Percentiles rank a stretch among this genome's conserved stretches.
Evolutionary conservation across 768 basidiomycete genomes (phyloP).

Genomic region (Leccinum variicolor): DNA sequence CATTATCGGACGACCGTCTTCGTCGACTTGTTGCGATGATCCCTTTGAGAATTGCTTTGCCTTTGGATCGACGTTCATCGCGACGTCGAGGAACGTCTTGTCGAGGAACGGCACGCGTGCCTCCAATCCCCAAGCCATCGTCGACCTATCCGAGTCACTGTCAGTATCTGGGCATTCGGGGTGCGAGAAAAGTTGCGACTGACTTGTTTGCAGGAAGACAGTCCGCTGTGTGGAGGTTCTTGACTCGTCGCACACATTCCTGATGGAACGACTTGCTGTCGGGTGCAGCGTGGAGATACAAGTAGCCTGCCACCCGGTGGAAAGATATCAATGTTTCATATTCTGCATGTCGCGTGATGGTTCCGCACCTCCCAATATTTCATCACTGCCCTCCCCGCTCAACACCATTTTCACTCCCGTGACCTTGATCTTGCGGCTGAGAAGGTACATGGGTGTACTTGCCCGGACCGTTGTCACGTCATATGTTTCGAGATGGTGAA

Average conservation of each 20-base stretch:
- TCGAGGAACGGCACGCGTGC: slow-evolving; percentile 99
- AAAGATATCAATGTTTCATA: slow-evolving; percentile 7
- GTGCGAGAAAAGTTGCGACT: slow-evolving; percentile 16
- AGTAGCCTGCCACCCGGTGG: slow-evolving; percentile 65
- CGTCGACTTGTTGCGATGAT: slow-evolving; percentile 63
- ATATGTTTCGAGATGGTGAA: slow-evolving; percentile 97
- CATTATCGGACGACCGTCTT: slow-evolving; percentile 88
- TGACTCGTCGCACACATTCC: slow-evolving; percentile 91
- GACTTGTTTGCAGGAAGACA: slow-evolving; percentile 98
- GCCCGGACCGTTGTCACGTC: slow-evolving; percentile 99
- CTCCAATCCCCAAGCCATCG: slow-evolving; percentile 99
- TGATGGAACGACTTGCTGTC: slow-evolving; percentile 87
- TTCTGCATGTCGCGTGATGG: not conserved
- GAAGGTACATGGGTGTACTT: slow-evolving; percentile 97
- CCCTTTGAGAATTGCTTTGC: slow-evolving; percentile 91
- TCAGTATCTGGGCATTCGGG: slow-evolving; percentile 2
- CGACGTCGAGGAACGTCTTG: slow-evolving; percentile 90
- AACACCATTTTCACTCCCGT: slow-evolving; percentile 99
- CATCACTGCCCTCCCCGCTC: slow-evolving; percentile 96
- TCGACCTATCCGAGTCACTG: slow-evolving; percentile 54
- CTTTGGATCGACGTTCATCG: slow-evolving; percentile 86
- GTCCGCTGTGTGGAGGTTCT: slow-evolving; percentile 96
- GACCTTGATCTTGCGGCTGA: slow-evolving; percentile 97
- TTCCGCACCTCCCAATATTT: slow-evolving; percentile 84
- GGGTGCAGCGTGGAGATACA: slow-evolving; percentile 99